Evolutionary conservation across 306 rosid genomes (phyloP).

Genomic region (Quercus glauca): DNA sequence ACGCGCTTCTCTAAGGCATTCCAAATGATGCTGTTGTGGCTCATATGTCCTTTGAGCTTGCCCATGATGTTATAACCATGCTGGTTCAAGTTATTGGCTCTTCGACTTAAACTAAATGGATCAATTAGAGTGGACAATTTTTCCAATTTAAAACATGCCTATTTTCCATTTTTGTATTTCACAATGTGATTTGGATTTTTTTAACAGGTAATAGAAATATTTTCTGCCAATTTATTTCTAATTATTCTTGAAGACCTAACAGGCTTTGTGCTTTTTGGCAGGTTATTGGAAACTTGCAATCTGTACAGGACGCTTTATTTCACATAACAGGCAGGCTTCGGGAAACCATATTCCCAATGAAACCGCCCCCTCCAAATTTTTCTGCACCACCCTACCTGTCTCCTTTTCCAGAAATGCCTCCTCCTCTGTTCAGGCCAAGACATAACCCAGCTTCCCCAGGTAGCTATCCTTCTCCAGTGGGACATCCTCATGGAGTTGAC

Average conservation of each 20-base stretch:
- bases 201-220: neutral
- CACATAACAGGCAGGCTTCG: slow-evolving; percentile 78
- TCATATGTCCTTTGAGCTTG: neutral
- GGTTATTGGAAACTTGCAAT: slow-evolving; percentile 70
- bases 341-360: slow-evolving; percentile 70
- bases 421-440: slow-evolving; percentile 67
- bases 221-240: neutral
- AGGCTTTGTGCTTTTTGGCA: slow-evolving; percentile 27
- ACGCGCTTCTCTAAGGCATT: neutral
- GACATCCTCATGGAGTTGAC: slow-evolving; percentile 62
- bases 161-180: neutral
- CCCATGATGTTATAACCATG: neutral
- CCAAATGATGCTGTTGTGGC: neutral
- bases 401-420: slow-evolving; percentile 64
- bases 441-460: slow-evolving; percentile 62
- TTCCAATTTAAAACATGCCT: neutral
- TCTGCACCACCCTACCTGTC: slow-evolving; percentile 49
- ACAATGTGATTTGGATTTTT: neutral
- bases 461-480: slow-evolving; percentile 58
- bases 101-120: neutral
- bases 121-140: neutral
- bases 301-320: slow-evolving; percentile 88
- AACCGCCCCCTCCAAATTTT: slow-evolving; percentile 59
- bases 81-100: neutral
- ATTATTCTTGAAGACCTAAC: neutral